Evolutionary conservation across 1,284 basidiomycete species (phyloP), one percentile per base, ranked within the genome.

Genomic region (Microstroma glucosiphilum): DNA sequence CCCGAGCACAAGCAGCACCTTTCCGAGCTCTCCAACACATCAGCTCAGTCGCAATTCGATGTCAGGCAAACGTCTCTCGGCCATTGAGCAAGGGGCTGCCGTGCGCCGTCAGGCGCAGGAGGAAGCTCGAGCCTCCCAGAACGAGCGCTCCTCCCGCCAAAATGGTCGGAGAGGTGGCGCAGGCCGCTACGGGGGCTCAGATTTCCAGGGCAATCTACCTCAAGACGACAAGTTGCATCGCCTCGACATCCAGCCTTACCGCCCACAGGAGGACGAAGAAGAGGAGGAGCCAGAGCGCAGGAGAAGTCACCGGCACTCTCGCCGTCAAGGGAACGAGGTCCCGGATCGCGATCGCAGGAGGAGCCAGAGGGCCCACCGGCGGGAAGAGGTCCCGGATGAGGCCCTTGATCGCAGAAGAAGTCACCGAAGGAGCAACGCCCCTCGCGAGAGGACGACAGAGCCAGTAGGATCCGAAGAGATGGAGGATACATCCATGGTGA

Each of bases 91-190:
- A 54, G 51, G 51, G 13, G 51, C 51, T 4, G 51, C 51, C 19
- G 25, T 54, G 21, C 51, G 51, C 51, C 51, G 51, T 25, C 51
- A 54, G 25, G 19, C 26, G 6, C 21, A 54, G 25, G 51, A 26
- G 2, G 21, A 54, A 23, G 43, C 43, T n/a, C 43, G 17, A 17
- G 12, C 43, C 4, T 3, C 43, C 43, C 17, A 17, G 43, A 17
- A 21, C 17, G 43, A n/a, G 21, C 43, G 43, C 43, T 48, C 43
- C 41, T 11, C 41, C 11, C 41, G 41, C 11, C 11, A n/a, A 48
- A 48, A 17, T 12, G 43, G 21, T 48, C 43, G 43, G 17, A 12
- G 30, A 37, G 30, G 30, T 9, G 30, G 30, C 30, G 30, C 30
- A 37, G 30, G 30, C 30, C 30, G 30, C 30, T 37, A 37, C 30